Evolutionary conservation across 345 rosid genomes (phyloP).

Genomic region (Eutrema japonicum): DNA sequence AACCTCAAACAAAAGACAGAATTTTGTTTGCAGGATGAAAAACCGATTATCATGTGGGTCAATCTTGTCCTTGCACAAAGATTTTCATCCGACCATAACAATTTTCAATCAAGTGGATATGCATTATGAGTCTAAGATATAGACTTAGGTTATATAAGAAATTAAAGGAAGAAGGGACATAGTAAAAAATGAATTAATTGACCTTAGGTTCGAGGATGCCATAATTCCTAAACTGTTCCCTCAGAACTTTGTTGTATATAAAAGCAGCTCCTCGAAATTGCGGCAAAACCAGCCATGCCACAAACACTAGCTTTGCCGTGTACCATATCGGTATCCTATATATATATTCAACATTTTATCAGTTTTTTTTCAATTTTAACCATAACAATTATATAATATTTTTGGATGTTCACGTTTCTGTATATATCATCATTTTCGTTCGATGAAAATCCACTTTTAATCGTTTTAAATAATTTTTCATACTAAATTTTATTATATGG

Average conservation of each 20-base stretch:
- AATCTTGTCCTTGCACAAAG: background rate
- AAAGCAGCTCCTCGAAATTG: slow-evolving; percentile 79
- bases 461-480: no score
- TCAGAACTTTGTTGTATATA: slow-evolving; percentile 61
- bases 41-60: background rate
- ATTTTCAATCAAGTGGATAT: background rate
- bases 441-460: no score
- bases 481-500: no score
- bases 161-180: background rate
- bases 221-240: slow-evolving; percentile 55
- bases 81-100: slow-evolving; percentile 4
- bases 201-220: slow-evolving; percentile 38
- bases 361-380: background rate
- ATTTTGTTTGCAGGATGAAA: background rate
- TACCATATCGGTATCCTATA: slow-evolving; percentile 89
- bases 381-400: no score
- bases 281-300: slow-evolving; percentile 81
- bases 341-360: background rate
- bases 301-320: slow-evolving; percentile 58
- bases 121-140: background rate
- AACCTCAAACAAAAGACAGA: background rate
- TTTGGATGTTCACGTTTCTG: no score
- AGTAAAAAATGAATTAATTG: background rate
- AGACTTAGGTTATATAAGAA: background rate
- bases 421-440: no score